Evolutionary conservation across 164 flowering plant species (phyloP).

Genomic region (Umbellularia californica): DNA sequence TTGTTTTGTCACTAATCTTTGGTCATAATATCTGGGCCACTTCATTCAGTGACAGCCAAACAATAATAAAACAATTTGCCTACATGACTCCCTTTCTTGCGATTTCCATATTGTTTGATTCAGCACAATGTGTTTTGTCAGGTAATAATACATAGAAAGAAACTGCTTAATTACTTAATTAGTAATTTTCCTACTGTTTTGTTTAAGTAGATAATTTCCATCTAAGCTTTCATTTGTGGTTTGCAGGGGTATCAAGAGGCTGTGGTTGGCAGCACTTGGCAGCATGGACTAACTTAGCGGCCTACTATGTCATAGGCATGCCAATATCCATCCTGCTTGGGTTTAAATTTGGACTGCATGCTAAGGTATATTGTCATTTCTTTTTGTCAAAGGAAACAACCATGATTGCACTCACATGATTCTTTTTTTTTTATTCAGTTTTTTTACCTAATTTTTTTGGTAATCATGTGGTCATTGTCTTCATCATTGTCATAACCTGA

Average conservation of each 20-base stretch:
- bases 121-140: constrained; percentile 70
- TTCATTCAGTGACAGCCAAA: constrained; percentile 48
- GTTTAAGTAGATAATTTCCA: neutral
- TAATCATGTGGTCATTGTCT: too few species aligned
- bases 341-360: constrained; percentile 40
- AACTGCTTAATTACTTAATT: neutral
- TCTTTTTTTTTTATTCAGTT: too few species aligned
- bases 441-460: too few species aligned
- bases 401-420: too few species aligned
- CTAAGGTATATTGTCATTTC: constrained; percentile 37
- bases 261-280: constrained; percentile 95
- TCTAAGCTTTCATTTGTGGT: neutral
- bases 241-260: constrained; percentile 80
- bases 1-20: constrained; percentile 38
- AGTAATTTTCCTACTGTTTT: neutral
- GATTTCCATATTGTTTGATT: constrained; percentile 56
- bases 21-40: constrained; percentile 78
- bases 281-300: constrained; percentile 57
- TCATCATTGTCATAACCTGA: too few species aligned
- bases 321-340: constrained; percentile 59
- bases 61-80: constrained; percentile 44
- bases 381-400: too few species aligned
- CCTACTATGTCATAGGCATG: constrained; percentile 70
- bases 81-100: constrained; percentile 62
- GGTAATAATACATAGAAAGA: constrained; percentile 31